Base-by-base conservation (phyloP, 2,329 filamentous ascomycete species). In the Aspergillus proliferans region DNA sequence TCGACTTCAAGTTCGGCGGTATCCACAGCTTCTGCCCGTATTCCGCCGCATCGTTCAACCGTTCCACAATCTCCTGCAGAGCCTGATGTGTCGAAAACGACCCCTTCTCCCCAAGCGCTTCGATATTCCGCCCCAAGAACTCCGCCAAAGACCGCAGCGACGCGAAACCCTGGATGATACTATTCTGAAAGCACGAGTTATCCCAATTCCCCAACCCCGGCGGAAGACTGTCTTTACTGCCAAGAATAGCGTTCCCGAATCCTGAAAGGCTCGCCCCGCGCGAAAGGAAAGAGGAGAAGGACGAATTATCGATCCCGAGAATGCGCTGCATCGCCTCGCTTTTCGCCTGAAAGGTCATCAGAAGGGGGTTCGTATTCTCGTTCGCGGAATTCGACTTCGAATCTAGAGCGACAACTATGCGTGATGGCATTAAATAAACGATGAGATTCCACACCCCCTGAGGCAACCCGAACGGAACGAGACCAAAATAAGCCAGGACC, bases 161-260 rank as follows among this genome's bases (percentile, higher is more conserved):
- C 1, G 91, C 84, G 39, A 97, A 74, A 6, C 85, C 84, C 67
- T 95, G 90, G 9, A 98, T 82, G 18, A 96, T 85, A 64, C 91
- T 96, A 69, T 98, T 98, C 69, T 97, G 93, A 67, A 95, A 98
- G 74, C 93, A 97, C 1, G 90, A 95, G 66, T 96, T 95, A 72
- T 95, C 88, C 73, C 84, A 85, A 66, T 98, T 98, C 8, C 88
- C 89, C 47, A 97, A 73, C 0, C 93, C 93, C 4, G 75, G 68
- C 3, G 73, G 73, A 26, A 63, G 53, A 5, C 58, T 59, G 30
- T 69, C 66, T 34, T 61, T 63, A 41, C 50, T 59, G 14, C 70
- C 65, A 6, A 71, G 60, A 15, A 73, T 55, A 1, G 69, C 63
- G 40, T 59, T 67, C 75, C 78, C 45, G 76, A 86, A 71, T 38